Conservation (phyloP, 164 flowering plant genomes). For the Santalum album region DNA sequence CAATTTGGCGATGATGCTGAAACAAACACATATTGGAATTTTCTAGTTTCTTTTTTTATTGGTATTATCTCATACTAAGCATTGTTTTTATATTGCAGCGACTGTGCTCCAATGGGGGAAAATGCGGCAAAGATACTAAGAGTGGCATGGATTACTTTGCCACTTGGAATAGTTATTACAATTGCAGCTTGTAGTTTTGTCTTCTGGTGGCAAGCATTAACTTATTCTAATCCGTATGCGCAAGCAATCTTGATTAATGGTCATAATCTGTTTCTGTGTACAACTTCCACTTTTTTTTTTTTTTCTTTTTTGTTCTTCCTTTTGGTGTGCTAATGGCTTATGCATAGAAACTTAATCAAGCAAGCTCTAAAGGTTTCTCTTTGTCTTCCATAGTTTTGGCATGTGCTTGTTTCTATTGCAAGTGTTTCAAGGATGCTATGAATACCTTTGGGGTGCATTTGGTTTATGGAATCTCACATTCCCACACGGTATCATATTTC, state of each 20-base stretch:
- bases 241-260: slow-evolving; percentile 49
- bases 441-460: too few relatives aligned
- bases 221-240: slow-evolving; percentile 33
- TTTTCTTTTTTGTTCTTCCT: background rate
- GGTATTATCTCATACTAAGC: background rate
- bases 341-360: too few relatives aligned
- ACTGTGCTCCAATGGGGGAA: slow-evolving; percentile 36
- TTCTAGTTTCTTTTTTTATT: background rate
- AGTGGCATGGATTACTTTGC: slow-evolving; percentile 63
- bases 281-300: background rate
- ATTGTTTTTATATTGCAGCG: slow-evolving; percentile 35
- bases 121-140: slow-evolving; percentile 47
- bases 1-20: too few relatives aligned
- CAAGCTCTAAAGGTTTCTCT: too few relatives aligned
- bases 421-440: too few relatives aligned
- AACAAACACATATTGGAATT: background rate
- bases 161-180: slow-evolving; percentile 49
- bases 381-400: too few relatives aligned
- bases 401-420: too few relatives aligned
- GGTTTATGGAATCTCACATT: too few relatives aligned
- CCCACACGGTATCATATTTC: too few relatives aligned
- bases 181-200: slow-evolving; percentile 25
- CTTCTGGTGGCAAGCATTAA: slow-evolving; percentile 49
- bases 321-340: too few relatives aligned
- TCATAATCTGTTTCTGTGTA: slow-evolving; percentile 7